Evolutionary conservation across 768 basidiomycete genomes (phyloP).

Genomic region (Leucosporidium creatinivorum): DNA sequence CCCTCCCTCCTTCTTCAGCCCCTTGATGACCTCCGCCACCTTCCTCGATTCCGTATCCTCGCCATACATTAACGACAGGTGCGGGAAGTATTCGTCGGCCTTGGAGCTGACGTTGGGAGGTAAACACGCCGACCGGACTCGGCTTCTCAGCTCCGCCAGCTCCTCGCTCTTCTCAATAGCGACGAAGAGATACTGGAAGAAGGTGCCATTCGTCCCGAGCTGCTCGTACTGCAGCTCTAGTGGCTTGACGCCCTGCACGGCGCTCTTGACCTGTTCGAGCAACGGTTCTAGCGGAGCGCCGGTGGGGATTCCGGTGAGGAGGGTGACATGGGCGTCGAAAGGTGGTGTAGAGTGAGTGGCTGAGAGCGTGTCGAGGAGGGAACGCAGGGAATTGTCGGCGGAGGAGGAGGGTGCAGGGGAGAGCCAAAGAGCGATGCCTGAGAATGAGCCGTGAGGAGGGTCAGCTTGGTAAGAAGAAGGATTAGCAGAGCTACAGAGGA

Average conservation of each 20-base stretch:
- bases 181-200: slow-evolving; percentile 24
- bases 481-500: too few relatives aligned
- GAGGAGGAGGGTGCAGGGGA: not conserved
- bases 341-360: not conserved
- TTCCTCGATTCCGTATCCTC: not conserved
- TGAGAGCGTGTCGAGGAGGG: slow-evolving; percentile 1
- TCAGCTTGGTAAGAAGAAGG: not conserved
- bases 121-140: not conserved
- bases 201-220: not conserved
- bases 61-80: slow-evolving; percentile 14
- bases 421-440: slow-evolving; percentile 23
- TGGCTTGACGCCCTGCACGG: not conserved
- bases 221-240: not conserved
- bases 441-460: not conserved
- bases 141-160: not conserved
- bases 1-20: slow-evolving; percentile 2
- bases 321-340: slow-evolving; percentile 21
- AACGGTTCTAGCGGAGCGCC: not conserved
- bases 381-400: not conserved
- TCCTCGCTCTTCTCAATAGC: not conserved
- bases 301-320: slow-evolving; percentile 12
- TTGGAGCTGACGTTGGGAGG: not conserved
- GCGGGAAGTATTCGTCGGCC: slow-evolving; percentile 23
- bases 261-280: not conserved
- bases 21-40: not conserved